Evolutionary conservation across 495 filamentous ascomycete genomes (phyloP), one percentile per base, ranked within the genome.

Genomic region (Hypoxylon fuscum): DNA sequence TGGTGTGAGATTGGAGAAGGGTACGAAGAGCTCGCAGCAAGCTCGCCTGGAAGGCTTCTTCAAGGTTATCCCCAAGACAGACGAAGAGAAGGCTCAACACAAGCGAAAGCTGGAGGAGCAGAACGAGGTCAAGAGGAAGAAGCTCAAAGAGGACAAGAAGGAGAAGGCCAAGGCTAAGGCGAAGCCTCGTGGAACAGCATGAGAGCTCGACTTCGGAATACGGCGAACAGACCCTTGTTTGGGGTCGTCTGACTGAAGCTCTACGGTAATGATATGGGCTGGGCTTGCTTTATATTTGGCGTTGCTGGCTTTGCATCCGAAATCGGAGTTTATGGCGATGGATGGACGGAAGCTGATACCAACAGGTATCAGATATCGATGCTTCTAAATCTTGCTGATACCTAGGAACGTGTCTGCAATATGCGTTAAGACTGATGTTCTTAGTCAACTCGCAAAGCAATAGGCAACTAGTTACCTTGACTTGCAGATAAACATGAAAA

Each of bases 11-110:
- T 77, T 99, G 35, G 81, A 86, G 69, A 99, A 98, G 81, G 93
- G 90, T 55, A 76, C 96, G 50, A 97, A 97, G 81, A 87, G 81
- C 21, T 86, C 87, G 11, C 95, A 97, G 73, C 95, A 99, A 73
- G 86, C 89, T 3, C 85, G 95, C 22, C 76, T 99, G n/a, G 92
- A 96, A 69, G 94, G 96, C 11, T 99, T 99, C 78, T 99, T 99
- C 84, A 96, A 96, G 76, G 87, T 91, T 10, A 74, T 96, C n/a
- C 89, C 90, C 41, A 93, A 90, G 78, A 92, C 92, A 2, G 88
- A 91, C 10, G 88, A 88, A 50, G 88, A 98, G 77, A 88, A 93
- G 66, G 87, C 86, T 49, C 85, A 60, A 37, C 77, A 96, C 68
- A 97, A 98, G 84, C 83, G 95, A 69, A 98, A 97, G 81, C 86